Base-by-base conservation (phyloP, 78 protist species). In the Diacronema lutheri region DNA sequence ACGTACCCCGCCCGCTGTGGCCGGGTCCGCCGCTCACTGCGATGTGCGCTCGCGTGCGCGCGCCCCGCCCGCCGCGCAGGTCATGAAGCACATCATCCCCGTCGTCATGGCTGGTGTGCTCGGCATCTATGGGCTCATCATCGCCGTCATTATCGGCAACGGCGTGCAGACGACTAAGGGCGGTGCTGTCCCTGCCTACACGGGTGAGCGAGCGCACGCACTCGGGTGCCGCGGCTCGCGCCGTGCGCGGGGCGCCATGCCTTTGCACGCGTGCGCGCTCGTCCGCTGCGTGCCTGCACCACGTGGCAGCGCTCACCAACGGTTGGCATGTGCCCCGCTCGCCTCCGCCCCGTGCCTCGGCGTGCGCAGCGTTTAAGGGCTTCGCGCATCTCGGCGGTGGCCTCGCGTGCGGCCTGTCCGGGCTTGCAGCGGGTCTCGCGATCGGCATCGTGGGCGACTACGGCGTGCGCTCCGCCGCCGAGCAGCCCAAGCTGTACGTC, bases 31-130 rank as follows among this genome's bases (percentile, higher is more conserved):
- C 9, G 29, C 65, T 60, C 31, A 5, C 64, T 58, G 19, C 26
- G 64, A 7, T 2, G 26, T 3, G n/a, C 26, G 26, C 26, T 14
- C 26, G 64, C 16, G 3, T 7, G 10, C 56, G 56, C 56, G 56
- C 10, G 56, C 20, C 56, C 20, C 20, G 56, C 56, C 56, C 56
- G 56, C 10, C 56, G 56, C 56, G 79, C 90, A 93, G 12, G 96
- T 94, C 79, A 97, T 98, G 96, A 94, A 94, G 91, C 58, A 71
- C 41, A 88, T 89, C 26, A 80, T 94, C 87, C 98, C 98, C 76
- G 98, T 97, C 35, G 94, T 98, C 86, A 96, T 98, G 98, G 99
- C 99, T 56, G 99, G 99, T 91, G 94, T 97, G 55, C 88, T 98
- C 40, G 99, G 98, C 72, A 99, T 99, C 71, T 99, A 98, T 92